Evolutionary conservation across 257 asterid genomes (phyloP).

Genomic region (Eucommia ulmoides): DNA sequence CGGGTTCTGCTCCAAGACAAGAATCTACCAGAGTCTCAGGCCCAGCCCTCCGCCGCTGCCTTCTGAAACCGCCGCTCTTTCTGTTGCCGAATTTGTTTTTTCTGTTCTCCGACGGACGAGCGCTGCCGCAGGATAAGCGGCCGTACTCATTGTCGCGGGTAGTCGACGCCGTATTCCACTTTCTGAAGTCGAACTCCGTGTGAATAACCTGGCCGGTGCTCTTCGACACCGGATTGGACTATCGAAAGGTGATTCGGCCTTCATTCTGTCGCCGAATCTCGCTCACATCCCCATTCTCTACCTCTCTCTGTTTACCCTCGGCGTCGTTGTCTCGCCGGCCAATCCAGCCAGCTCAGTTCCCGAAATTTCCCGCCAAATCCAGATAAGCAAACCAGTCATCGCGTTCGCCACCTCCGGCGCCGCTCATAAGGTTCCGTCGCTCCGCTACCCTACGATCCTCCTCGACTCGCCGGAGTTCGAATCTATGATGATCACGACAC

Average conservation of each 20-base stretch:
- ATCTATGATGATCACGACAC: conserved; percentile 13
- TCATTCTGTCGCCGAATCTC: conserved; percentile 29
- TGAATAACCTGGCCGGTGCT: conserved; percentile 16
- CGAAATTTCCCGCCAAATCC: conserved; percentile 22
- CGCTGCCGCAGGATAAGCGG: conserved; percentile 5
- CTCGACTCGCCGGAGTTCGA: conserved; percentile 36
- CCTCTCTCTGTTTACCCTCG: conserved; percentile 35
- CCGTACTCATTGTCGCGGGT: conserved; percentile 27
- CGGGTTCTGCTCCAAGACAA: conserved; percentile 31
- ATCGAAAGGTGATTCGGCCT: conserved; percentile 24
- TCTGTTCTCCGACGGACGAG: conserved; percentile 16
- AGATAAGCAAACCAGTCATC: conserved; percentile 23
- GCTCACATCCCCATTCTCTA: conserved; percentile 26
- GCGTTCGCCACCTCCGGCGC: conserved; percentile 32
- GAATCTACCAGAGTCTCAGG: conserved; percentile 35
- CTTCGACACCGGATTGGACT: conserved; percentile 18
- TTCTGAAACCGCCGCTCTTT: conserved; percentile 25
- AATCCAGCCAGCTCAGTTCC: conserved; percentile 26
- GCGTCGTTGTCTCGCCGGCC: conserved; percentile 27
- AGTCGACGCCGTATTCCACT: conserved; percentile 22
- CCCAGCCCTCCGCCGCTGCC: conserved; percentile 31
- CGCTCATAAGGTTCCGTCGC: conserved; percentile 20
- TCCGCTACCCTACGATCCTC: conserved; percentile 13
- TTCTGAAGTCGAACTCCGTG: conserved; percentile 16
- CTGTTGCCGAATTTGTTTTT: conserved; percentile 30